Evolutionary conservation across 108 stramenopile species (phyloP).

Genomic region (Mayamaea pseudoterrestris): DNA sequence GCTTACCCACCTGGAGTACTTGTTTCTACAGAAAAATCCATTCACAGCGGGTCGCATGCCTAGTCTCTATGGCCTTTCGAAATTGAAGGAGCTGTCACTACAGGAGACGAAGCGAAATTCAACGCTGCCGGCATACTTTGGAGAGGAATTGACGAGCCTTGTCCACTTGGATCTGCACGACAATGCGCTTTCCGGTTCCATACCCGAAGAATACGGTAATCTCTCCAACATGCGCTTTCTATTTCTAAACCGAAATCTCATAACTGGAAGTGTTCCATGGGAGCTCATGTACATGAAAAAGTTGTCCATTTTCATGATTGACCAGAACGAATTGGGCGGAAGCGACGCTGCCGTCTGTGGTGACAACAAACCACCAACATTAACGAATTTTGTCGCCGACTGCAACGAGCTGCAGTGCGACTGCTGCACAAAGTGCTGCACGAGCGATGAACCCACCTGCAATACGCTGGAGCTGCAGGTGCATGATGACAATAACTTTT

Average conservation of each 20-base stretch:
- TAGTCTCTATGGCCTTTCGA: conserved; percentile 9
- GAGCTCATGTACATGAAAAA: too few species aligned
- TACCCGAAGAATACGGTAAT: conserved; percentile 30
- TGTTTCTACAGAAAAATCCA: conserved; percentile 13
- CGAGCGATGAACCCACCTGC: too few species aligned
- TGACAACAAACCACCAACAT: too few species aligned
- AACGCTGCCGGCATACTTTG: conserved; percentile 19
- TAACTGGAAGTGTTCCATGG: conserved; percentile 7
- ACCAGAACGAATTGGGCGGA: too few species aligned
- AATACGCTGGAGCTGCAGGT: too few species aligned
- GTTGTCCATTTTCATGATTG: too few species aligned
- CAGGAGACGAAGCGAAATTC: conserved; percentile 10
- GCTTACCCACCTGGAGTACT: conserved; percentile 9
- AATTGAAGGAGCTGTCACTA: conserved; percentile 17
- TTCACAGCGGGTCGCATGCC: conserved; percentile 14
- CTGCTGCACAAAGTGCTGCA: too few species aligned
- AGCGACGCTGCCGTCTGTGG: too few species aligned
- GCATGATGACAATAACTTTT: too few species aligned
- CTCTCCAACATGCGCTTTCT: conserved; percentile 19
- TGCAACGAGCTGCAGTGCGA: too few species aligned
- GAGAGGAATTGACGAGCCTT: background rate
- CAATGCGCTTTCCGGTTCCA: conserved; percentile 35
- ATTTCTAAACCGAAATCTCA: background rate
- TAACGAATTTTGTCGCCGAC: too few species aligned
- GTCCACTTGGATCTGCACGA: conserved; percentile 37